Conservation (phyloP, 148 eudicot species). For the Rhododendron mucronatum region DNA sequence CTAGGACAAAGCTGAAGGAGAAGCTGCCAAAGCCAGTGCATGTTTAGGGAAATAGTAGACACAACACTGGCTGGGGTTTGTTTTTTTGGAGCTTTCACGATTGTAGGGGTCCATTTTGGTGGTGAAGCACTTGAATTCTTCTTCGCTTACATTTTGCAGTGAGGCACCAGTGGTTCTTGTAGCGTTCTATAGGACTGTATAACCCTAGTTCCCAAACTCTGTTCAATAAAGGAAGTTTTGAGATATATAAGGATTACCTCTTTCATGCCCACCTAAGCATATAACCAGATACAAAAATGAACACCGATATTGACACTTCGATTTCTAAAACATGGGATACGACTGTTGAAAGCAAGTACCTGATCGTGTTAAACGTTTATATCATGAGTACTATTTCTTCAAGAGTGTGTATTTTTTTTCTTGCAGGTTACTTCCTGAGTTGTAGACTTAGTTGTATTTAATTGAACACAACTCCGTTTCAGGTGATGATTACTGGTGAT, state of each 20-base stretch:
- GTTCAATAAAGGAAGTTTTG: not conserved
- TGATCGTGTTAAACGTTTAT: not conserved
- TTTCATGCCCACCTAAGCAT: not conserved
- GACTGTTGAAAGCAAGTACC: not conserved
- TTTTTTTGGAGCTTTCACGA: not conserved
- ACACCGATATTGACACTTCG: not conserved
- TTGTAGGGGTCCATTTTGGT: not conserved
- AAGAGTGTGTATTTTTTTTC: too few relatives aligned
- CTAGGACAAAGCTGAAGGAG: not conserved
- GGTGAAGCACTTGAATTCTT: not conserved
- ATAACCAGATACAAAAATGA: not conserved
- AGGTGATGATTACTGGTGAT: constrained; percentile 97
- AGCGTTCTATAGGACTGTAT: not conserved
- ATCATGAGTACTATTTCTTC: not conserved
- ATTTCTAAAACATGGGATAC: not conserved
- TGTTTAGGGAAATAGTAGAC: not conserved
- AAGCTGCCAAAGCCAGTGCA: not conserved
- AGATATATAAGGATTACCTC: not conserved
- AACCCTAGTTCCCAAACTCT: not conserved
- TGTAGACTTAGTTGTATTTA: not conserved
- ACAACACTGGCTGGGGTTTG: not conserved
- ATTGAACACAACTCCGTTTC: not conserved
- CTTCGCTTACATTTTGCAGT: not conserved
- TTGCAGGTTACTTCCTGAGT: not conserved
- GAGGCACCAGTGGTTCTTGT: not conserved